These are phyloP conservation scores for Penicillium psychrofluorescens DNA, from an alignment of 495 filamentous ascomycete genomes.

Conservation along the genomic window DNA sequence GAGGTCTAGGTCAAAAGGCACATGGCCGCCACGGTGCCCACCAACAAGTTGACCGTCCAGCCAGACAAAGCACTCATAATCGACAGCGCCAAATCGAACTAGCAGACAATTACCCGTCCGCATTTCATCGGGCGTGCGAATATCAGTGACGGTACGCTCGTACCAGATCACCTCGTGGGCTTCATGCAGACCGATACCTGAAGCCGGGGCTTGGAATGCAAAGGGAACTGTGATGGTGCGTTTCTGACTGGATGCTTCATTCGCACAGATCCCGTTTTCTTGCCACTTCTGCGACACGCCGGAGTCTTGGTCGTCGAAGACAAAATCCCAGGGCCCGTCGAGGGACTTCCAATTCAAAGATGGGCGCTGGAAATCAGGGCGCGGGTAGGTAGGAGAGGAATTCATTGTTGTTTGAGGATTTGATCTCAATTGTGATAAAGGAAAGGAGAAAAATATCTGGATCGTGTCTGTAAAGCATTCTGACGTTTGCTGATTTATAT, in stretches of 20 bases:
- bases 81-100: conserved; percentile 30
- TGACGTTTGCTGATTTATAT: too few species aligned
- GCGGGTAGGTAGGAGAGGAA: conserved; percentile 18
- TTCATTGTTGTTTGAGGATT: too few species aligned
- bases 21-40: conserved; percentile 26
- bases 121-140: conserved; percentile 26
- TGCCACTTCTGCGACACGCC: conserved; percentile 33
- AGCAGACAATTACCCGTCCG: conserved; percentile 11
- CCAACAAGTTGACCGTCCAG: conserved; percentile 17
- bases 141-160: conserved; percentile 40
- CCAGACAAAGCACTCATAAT: conserved; percentile 30
- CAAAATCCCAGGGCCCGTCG: conserved; percentile 48
- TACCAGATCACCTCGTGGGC: conserved; percentile 58
- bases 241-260: conserved; percentile 12
- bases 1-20: conserved; percentile 30
- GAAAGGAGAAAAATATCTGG: too few species aligned
- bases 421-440: too few species aligned
- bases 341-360: conserved; percentile 47
- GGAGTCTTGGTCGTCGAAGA: conserved; percentile 50
- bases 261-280: conserved; percentile 10
- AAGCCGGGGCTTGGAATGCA: conserved; percentile 50
- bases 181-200: conserved; percentile 44
- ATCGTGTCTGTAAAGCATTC: too few species aligned
- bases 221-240: conserved; percentile 49
- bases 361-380: conserved; percentile 49